Evolutionary conservation across 2,329 filamentous ascomycete genomes (phyloP).

Genomic region (Celoporthe dispersa): DNA sequence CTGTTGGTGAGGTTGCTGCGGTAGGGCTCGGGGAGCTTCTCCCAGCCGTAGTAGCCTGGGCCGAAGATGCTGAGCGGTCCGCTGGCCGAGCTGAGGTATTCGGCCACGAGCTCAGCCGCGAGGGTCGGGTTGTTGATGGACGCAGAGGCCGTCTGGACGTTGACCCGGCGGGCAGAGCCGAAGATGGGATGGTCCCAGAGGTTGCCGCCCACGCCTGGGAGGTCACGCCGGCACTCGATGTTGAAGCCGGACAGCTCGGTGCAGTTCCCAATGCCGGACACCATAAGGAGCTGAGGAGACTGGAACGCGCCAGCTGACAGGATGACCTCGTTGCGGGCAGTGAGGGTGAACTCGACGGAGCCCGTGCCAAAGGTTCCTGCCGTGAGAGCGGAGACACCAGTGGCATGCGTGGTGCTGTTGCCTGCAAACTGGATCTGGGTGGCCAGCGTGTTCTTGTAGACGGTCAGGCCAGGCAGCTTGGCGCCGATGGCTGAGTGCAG

Average conservation of each 20-base stretch:
- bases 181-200: slow-evolving; percentile 24
- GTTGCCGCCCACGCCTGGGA: slow-evolving; percentile 34
- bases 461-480: slow-evolving; percentile 30
- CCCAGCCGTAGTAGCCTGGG: slow-evolving; percentile 24
- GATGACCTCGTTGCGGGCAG: slow-evolving; percentile 43
- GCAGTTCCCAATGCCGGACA: slow-evolving; percentile 40
- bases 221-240: slow-evolving; percentile 36
- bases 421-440: slow-evolving; percentile 3
- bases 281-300: slow-evolving; percentile 44
- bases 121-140: slow-evolving; percentile 14
- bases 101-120: background rate
- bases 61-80: slow-evolving; percentile 22
- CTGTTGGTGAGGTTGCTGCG: slow-evolving; percentile 15
- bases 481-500: slow-evolving; percentile 30
- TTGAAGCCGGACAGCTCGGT: slow-evolving; percentile 36
- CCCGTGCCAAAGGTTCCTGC: slow-evolving; percentile 19
- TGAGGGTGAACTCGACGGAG: slow-evolving; percentile 19
- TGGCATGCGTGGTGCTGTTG: slow-evolving; percentile 12
- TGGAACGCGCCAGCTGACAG: slow-evolving; percentile 48
- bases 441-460: slow-evolving; percentile 18
- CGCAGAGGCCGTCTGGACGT: slow-evolving; percentile 12
- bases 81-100: slow-evolving; percentile 10
- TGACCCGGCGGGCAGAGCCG: slow-evolving; percentile 16
- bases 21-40: slow-evolving; percentile 22
- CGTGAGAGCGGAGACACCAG: slow-evolving; percentile 19